Base-by-base conservation (phyloP, 2,329 filamentous ascomycete species). In the Alternaria sp. region DNA sequence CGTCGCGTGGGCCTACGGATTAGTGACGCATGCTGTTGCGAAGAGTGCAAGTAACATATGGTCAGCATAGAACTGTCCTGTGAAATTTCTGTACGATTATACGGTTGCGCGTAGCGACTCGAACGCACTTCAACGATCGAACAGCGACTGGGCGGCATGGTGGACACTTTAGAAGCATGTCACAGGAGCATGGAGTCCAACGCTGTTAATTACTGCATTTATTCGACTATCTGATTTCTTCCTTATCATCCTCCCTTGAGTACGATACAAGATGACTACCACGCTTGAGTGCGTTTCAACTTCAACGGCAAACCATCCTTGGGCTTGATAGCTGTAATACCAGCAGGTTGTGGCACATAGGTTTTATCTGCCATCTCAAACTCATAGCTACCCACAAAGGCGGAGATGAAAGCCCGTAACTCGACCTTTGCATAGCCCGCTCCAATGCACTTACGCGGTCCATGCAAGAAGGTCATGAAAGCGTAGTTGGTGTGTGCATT, bases 381-480 rank as follows among this genome's bases (percentile, higher is more conserved):
- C 23, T 45, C 23, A 46, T 4, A 56, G 23, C 54, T 30, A 13
- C 54, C 54, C n/a, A 56, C 40, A 46, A 56, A 46, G 12, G 54
- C 54, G 7, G 54, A 43, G n/a, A 56, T 21, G 2, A 56, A 56
- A n/a, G 54, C 40, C 7, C 54, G 54, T 15, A 56, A 19, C 23
- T 45, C 40, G 13, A 30, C 40, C 23, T 45, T 46, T 9, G 40
- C 54, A 45, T 56, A 56, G 9, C 36, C 40, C n/a, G 23, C 23
- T 8, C 54, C 40, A 21, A 56, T 46, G 13, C 54, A 56, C 25
- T 45, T 45, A 1, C 54, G 23, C 3, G 54, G 54, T 12, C 54
- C 54, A 46, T 56, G 54, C 25, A 56, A 28, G n/a, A 56, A 56
- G 5, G 54, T 56, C 12, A 45, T n/a, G 25, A 56, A 56, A 21